A percentile compares a stretch with the other conserved stretches of the same genome.
These are phyloP conservation scores for Breynia disticha DNA, from an alignment of 441 rosid species.

Conservation along the genomic window DNA sequence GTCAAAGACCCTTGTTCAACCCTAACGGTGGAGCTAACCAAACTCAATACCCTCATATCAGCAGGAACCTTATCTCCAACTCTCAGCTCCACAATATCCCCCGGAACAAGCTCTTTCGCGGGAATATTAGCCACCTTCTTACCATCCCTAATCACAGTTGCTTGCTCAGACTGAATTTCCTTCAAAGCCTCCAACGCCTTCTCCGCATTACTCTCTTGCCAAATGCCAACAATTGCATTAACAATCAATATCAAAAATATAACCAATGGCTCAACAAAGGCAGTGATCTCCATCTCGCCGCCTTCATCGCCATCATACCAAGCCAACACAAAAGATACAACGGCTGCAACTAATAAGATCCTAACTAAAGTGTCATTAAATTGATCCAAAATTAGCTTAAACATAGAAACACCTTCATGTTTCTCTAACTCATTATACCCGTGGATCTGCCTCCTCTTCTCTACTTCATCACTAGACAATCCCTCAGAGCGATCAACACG, in stretches of 20 bases:
- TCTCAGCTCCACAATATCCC: conserved; percentile 74
- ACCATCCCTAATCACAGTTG: conserved; percentile 57
- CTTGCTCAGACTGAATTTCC: conserved; percentile 84
- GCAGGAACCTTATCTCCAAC: conserved; percentile 95
- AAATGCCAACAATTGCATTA: conserved; percentile 76
- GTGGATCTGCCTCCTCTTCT: conserved; percentile 37
- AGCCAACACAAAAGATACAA: conserved; percentile 70
- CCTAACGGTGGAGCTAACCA: conserved; percentile 73
- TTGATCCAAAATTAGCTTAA: conserved; percentile 62
- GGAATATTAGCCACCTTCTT: conserved; percentile 33
- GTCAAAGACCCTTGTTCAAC: conserved; percentile 88
- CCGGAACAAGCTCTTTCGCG: conserved; percentile 79
- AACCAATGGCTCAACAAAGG: conserved; percentile 86
- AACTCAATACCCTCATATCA: conserved; percentile 63
- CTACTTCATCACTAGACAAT: conserved; percentile 40
- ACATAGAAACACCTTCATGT: conserved; percentile 55
- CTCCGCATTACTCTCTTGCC: conserved; percentile 90
- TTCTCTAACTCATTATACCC: conserved; percentile 82
- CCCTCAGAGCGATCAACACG: conserved; percentile 35
- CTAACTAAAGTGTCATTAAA: conserved; percentile 77
- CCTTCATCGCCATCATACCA: conserved; percentile 85
- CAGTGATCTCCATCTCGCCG: conserved; percentile 80
- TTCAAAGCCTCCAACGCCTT: conserved; percentile 84
- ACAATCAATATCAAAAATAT: conserved; percentile 80
- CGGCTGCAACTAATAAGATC: conserved; percentile 67